These are phyloP conservation scores for Pichia sp. DNA, from an alignment of 1,139 yeast genomes.

Conservation along the genomic window DNA sequence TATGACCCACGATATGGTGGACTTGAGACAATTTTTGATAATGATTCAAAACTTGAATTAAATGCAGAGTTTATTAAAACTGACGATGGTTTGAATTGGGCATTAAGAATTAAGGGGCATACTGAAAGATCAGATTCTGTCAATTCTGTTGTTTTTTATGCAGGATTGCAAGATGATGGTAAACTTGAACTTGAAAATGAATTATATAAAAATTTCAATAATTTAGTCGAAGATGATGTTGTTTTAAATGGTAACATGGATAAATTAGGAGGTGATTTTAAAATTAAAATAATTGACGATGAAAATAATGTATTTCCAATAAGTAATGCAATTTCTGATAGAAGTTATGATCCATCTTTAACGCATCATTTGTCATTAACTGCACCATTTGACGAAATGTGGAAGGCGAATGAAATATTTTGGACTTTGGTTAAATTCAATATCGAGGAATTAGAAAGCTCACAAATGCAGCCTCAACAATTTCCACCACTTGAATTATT, in stretches of 20 bases:
- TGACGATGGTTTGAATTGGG: slow-evolving; percentile 68
- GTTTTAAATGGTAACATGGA: slow-evolving; percentile 48
- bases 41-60: slow-evolving; percentile 54
- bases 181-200: slow-evolving; percentile 25
- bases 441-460: slow-evolving; percentile 38
- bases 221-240: slow-evolving; percentile 28
- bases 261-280: slow-evolving; percentile 49
- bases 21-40: slow-evolving; percentile 64
- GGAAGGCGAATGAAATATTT: slow-evolving; percentile 79
- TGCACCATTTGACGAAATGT: slow-evolving; percentile 66
- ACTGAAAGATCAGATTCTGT: slow-evolving; percentile 47
- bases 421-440: slow-evolving; percentile 66
- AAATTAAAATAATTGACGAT: slow-evolving; percentile 44
- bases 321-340: slow-evolving; percentile 28
- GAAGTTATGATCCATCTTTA: slow-evolving; percentile 44
- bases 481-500: slow-evolving; percentile 46
- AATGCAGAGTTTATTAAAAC: slow-evolving; percentile 73
- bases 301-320: slow-evolving; percentile 39
- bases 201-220: slow-evolving; percentile 15
- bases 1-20: slow-evolving; percentile 92
- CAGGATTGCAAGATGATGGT: slow-evolving; percentile 61
- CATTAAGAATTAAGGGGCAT: slow-evolving; percentile 54
- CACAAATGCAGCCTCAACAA: slow-evolving; percentile 28
- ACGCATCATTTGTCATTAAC: slow-evolving; percentile 63
- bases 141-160: slow-evolving; percentile 70